Base-by-base conservation (phyloP, 495 filamentous ascomycete genomes). In the Aspergillus asperescens region DNA sequence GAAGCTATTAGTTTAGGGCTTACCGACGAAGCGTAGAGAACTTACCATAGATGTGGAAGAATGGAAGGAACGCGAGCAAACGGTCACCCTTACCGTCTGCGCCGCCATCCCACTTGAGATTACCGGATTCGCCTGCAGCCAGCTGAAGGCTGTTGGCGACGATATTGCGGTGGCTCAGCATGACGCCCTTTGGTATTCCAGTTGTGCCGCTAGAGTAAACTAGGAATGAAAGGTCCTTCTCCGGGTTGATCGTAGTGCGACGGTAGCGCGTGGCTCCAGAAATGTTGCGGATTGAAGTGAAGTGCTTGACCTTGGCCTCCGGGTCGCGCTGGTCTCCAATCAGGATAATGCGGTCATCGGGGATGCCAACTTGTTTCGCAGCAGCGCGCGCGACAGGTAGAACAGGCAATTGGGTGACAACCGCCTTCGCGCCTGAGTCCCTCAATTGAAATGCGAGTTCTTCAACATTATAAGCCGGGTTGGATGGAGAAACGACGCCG, bases 191-290 rank as follows among this genome's bases (percentile, higher is more conserved):
- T 2, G 93, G 91, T 48, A 88, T 68, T 12, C 92, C 92, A 0
- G 91, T 96, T 0, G 92, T 96, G n/a, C 92, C 92, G 28, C 84
- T 89, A 27, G 81, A 86, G 68, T 96, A 97, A 53, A 89, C 89
- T 55, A 91, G 73, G 72, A 54, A 93, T 72, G 81, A 59, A 5
- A 81, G 54, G 57, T 81, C 77, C 35, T 72, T 73, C 31, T 65
- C 64, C 0, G 77, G 73, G 5, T 66, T 56, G 57, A 69, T 65
- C 73, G 74, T 74, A 35, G 72, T 67, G 48, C 69, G 71, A 29
- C 77, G 69, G 50, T 62, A 76, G 43, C 73, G 67, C 20, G 66
- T 65, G 4, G 75, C 70, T 0, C 80, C 70, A 0, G 78, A 78
- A 3, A 78, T 76, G 60, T 83, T 84, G 42, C 77, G 68, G 29